Percentiles rank a stretch among this genome's conserved stretches.
Evolutionary conservation across 2,329 filamentous ascomycete genomes (phyloP).

Genomic region (Metarhizium brunneum): DNA sequence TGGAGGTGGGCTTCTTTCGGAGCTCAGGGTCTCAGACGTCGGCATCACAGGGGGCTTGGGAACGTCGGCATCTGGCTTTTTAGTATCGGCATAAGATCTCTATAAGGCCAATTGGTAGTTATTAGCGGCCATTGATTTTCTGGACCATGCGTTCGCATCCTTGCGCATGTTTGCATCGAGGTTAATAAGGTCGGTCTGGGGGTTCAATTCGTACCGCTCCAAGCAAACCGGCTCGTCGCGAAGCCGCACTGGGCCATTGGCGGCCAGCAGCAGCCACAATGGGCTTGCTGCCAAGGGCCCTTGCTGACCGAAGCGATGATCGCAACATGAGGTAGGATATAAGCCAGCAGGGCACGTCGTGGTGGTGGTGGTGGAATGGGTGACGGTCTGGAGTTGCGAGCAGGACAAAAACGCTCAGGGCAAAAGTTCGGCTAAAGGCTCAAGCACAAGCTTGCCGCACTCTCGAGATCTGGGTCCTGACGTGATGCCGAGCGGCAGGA

Average conservation of each 20-base stretch:
- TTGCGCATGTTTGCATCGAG: neutral
- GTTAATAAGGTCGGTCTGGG: neutral
- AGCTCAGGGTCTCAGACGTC: conserved; percentile 41
- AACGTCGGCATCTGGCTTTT: conserved; percentile 39
- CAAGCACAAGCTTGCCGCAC: conserved; percentile 1
- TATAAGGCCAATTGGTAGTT: conserved; percentile 15
- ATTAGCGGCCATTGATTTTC: neutral
- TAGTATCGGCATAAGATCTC: conserved; percentile 49
- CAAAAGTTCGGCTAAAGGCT: conserved; percentile 33
- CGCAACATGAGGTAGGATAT: conserved; percentile 56
- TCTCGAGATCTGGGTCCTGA: neutral
- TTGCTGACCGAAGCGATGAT: conserved; percentile 57
- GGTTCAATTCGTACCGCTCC: conserved; percentile 19
- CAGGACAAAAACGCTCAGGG: conserved; percentile 33
- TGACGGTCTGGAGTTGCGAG: conserved; percentile 14
- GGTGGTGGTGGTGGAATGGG: conserved; percentile 18
- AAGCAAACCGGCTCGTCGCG: conserved; percentile 22
- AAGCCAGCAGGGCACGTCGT: conserved; percentile 28
- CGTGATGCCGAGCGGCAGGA: conserved; percentile 20
- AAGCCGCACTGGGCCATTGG: conserved; percentile 45
- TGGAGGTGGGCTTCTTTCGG: conserved; percentile 34
- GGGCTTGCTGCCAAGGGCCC: conserved; percentile 47
- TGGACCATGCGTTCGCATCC: neutral
- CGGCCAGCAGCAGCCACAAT: conserved; percentile 41
- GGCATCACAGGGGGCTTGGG: conserved; percentile 44